A percentile compares a stretch with the other conserved stretches of the same genome.
Conservation (phyloP, 306 rosid genomes). For the Purshia tridentata region DNA sequence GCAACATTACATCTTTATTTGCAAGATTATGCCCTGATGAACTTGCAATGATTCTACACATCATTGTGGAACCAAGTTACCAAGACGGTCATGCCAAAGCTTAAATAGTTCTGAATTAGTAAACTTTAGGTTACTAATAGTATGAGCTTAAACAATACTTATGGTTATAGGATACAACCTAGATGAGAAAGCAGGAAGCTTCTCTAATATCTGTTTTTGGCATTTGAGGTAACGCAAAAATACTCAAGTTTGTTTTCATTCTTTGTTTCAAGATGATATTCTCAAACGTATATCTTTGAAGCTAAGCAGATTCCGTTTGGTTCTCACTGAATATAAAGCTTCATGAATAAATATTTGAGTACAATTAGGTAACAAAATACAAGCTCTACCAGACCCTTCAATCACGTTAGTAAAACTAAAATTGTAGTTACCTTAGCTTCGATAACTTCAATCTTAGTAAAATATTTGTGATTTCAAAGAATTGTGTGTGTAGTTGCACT, state of each 20-base stretch:
- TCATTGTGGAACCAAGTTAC: neutral
- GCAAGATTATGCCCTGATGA: too few species aligned
- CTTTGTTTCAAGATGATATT: neutral
- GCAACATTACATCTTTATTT: too few species aligned
- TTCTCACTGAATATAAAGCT: neutral
- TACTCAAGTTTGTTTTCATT: neutral
- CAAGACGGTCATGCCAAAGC: too few species aligned
- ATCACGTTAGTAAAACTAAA: neutral
- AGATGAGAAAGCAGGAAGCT: too few species aligned
- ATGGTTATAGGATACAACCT: too few species aligned
- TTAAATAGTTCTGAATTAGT: neutral
- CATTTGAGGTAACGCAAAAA: neutral
- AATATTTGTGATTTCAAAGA: neutral
- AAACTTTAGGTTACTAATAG: neutral
- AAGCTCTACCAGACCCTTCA: neutral
- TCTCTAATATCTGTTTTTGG: neutral
- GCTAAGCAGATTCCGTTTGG: neutral
- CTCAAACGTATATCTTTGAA: neutral
- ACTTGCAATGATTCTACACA: too few species aligned
- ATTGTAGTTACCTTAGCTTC: neutral
- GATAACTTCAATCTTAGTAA: neutral
- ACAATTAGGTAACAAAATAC: neutral
- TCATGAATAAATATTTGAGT: neutral
- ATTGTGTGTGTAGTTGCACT: conserved; percentile 10
- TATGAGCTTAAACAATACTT: too few species aligned